Percentiles rank a stretch among this genome's conserved stretches.
Evolutionary conservation across 208 protist genomes (phyloP).

Genomic region (Strigomonas galati): DNA sequence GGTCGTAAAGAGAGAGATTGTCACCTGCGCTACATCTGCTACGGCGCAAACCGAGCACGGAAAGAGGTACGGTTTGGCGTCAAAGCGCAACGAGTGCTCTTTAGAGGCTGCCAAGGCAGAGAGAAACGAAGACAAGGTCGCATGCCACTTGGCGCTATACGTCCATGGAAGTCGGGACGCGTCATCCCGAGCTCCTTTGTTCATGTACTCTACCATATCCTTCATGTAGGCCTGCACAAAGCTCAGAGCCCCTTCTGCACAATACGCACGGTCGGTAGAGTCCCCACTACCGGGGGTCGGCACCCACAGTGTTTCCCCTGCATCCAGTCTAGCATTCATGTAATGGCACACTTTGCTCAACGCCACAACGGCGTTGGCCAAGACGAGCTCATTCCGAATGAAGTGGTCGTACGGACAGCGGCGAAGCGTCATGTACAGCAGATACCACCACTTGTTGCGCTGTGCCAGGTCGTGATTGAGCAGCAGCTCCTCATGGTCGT

Average conservation of each 20-base stretch:
- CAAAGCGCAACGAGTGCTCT: background rate
- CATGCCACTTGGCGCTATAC: background rate
- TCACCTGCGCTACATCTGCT: background rate
- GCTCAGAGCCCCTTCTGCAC: constrained; percentile 31
- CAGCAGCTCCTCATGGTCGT: background rate
- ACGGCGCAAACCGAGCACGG: constrained; percentile 63
- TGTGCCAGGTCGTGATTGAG: constrained; percentile 14
- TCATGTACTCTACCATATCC: constrained; percentile 7
- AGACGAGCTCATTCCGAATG: constrained; percentile 34
- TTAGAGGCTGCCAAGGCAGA: background rate
- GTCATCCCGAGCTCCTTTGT: background rate
- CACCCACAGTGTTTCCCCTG: constrained; percentile 19
- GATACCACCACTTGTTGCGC: background rate
- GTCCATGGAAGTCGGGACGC: background rate
- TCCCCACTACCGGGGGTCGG: constrained; percentile 7
- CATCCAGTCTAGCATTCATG: constrained; percentile 24
- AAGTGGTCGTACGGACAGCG: background rate
- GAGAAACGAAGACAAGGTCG: background rate
- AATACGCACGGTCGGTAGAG: constrained; percentile 8
- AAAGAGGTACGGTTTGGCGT: constrained; percentile 8
- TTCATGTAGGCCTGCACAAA: constrained; percentile 39
- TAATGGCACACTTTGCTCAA: constrained; percentile 44
- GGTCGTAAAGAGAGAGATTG: background rate
- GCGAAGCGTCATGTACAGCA: background rate
- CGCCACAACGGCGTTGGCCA: constrained; percentile 64